A percentile compares a stretch with the other conserved stretches of the same genome.
These are phyloP conservation scores for Pholiota adiposa DNA, from an alignment of 1,284 basidiomycete species.

Conservation along the genomic window DNA sequence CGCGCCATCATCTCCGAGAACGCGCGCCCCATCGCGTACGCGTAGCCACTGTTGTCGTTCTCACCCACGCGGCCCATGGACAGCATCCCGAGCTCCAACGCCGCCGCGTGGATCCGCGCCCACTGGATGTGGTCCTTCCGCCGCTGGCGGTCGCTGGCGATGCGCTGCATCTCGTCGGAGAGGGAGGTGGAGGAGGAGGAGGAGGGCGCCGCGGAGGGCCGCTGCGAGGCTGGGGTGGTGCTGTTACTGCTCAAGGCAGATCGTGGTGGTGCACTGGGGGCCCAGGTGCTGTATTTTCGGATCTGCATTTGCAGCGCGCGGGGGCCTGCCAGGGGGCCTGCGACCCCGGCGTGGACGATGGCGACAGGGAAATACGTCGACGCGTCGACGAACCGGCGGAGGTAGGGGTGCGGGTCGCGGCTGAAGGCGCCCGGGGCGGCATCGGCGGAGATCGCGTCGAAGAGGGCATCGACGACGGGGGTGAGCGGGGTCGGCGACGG, in stretches of 20 bases:
- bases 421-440: slow-evolving; percentile 26
- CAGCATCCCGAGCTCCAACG: slow-evolving; percentile 55
- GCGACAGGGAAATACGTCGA: slow-evolving; percentile 49
- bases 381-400: slow-evolving; percentile 54
- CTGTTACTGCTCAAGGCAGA: slow-evolving; percentile 16
- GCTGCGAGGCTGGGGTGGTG: neutral
- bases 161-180: slow-evolving; percentile 61
- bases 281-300: slow-evolving; percentile 57
- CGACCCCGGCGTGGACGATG: slow-evolving; percentile 52
- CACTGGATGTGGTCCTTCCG: slow-evolving; percentile 63
- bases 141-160: slow-evolving; percentile 56
- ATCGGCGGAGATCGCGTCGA: slow-evolving; percentile 48
- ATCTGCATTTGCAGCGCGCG: slow-evolving; percentile 58
- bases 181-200: slow-evolving; percentile 34
- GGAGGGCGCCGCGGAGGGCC: neutral
- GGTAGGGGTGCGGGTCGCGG: slow-evolving; percentile 42
- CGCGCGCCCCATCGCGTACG: slow-evolving; percentile 44
- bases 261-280: slow-evolving; percentile 28
- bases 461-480: slow-evolving; percentile 51
- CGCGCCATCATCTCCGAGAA: slow-evolving; percentile 60
- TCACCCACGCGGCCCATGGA: slow-evolving; percentile 38
- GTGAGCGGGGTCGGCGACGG: slow-evolving; percentile 51
- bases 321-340: slow-evolving; percentile 54
- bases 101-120: slow-evolving; percentile 63
- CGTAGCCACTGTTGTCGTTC: slow-evolving; percentile 38